Evolutionary conservation across 768 basidiomycete genomes (phyloP), one percentile per base, ranked within the genome.

Genomic region (Trametes elegans): DNA sequence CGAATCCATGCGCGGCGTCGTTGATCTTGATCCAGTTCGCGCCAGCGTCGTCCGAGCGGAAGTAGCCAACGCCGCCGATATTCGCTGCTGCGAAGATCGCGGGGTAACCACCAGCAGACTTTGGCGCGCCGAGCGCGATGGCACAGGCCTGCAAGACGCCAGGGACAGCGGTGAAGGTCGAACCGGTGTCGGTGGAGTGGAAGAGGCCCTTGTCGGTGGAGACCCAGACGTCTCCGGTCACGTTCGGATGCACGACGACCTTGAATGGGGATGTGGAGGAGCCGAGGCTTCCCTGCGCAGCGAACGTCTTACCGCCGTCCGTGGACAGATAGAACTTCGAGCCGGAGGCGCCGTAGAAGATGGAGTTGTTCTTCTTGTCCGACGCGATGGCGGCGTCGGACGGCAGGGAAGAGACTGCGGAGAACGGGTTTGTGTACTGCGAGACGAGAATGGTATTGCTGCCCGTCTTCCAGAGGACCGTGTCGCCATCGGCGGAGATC

Each of bases 181-280:
- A 63, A 0, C 83, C 83, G 14, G 63, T 72, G 66, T 83, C 69
- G 11, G 78, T 80, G 1, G 80, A 79, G 65, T 83, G 82, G 77
- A 79, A 84, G 24, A 85, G 68, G 19, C 74, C 74, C 74, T 68
- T 73, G 65, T 82, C 80, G 2, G 83, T 79, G 1, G 82, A 82
- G 2, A 85, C 81, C 82, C 83, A 86, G 28, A 86, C 71, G 62
- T 86, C 83, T 8, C 83, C 83, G 3, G 79, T 77, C 4, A 78
- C 71, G 49, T 66, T 70, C 14, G 79, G 79, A 65, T 84, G 73
- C 24, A 82, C 83, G 23, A 78, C 73, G 56, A 86, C 72, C 59
- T 81, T 81, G 41, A 70, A 71, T 5, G 81, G 75, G 0, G 75
- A 68, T 7, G 75, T 76, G 5, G 81, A 83, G 7, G 74, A 61